Conservation (phyloP, 176 grass and related monocot genomes). For the Echinochloa phyllopogon region DNA sequence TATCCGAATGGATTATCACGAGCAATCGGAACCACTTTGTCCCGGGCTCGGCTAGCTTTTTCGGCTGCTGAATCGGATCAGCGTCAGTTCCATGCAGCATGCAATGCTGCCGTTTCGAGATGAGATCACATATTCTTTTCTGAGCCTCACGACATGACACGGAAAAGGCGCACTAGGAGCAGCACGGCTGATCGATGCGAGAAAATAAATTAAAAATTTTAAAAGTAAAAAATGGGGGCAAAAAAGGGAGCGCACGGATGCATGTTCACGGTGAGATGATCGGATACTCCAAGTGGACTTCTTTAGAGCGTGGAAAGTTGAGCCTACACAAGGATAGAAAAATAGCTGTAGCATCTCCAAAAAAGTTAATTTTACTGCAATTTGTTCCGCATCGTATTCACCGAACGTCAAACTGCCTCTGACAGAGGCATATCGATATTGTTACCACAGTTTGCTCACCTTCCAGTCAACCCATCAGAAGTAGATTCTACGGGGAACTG, state of each 20-base stretch:
- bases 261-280: slow-evolving; percentile 5
- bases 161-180: slow-evolving; percentile 20
- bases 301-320: slow-evolving; percentile 38
- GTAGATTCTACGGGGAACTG: background rate
- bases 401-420: background rate
- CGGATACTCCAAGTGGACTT: slow-evolving; percentile 38
- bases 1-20: background rate
- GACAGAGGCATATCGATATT: background rate
- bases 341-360: background rate
- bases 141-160: slow-evolving; percentile 28
- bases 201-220: background rate
- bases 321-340: background rate
- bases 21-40: slow-evolving; percentile 37
- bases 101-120: background rate
- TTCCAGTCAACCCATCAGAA: background rate
- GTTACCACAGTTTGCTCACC: background rate
- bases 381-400: background rate
- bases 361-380: background rate
- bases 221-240: background rate
- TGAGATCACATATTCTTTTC: slow-evolving; percentile 33
- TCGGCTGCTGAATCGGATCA: slow-evolving; percentile 57
- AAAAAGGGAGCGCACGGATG: slow-evolving; percentile 13
- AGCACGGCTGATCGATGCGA: background rate
- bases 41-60: slow-evolving; percentile 19
- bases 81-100: slow-evolving; percentile 40